A percentile compares a stretch with the other conserved stretches of the same genome.
phyloP scores from a whole-genome alignment of 345 rosid species.

The Rhodamnia rubescens region DNA sequence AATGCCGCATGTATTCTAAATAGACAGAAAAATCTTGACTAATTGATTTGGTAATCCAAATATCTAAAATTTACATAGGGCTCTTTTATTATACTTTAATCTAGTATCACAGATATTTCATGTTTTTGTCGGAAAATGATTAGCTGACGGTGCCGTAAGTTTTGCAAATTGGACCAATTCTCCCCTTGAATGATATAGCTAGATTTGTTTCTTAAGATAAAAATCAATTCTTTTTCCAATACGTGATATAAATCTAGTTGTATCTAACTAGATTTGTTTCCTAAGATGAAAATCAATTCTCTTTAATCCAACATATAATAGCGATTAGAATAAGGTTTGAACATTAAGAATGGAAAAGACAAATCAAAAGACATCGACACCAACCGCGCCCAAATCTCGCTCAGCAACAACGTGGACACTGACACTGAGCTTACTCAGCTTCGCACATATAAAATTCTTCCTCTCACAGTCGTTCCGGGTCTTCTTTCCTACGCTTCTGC shows the following conservation, averaged over 20 bases:
- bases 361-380: not conserved
- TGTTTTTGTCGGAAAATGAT: too few relatives aligned
- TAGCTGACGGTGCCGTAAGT: too few relatives aligned
- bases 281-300: too few relatives aligned
- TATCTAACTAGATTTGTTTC: too few relatives aligned
- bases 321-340: not conserved
- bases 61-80: too few relatives aligned
- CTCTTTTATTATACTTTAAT: too few relatives aligned
- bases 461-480: not conserved
- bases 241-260: too few relatives aligned
- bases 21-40: not conserved
- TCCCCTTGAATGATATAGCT: too few relatives aligned
- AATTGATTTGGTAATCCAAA: not conserved
- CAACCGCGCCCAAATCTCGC: not conserved
- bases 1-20: rapidly evolving
- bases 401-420: rapidly evolving
- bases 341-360: not conserved
- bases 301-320: not conserved
- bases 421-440: not conserved
- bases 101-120: too few relatives aligned
- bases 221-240: too few relatives aligned
- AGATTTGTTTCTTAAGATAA: too few relatives aligned
- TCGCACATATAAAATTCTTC: not conserved
- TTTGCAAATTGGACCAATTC: too few relatives aligned
- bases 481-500: not conserved